phyloP scores from a whole-genome alignment of 2,329 filamentous ascomycete genomes.

The Apiospora pterosperma region DNA sequence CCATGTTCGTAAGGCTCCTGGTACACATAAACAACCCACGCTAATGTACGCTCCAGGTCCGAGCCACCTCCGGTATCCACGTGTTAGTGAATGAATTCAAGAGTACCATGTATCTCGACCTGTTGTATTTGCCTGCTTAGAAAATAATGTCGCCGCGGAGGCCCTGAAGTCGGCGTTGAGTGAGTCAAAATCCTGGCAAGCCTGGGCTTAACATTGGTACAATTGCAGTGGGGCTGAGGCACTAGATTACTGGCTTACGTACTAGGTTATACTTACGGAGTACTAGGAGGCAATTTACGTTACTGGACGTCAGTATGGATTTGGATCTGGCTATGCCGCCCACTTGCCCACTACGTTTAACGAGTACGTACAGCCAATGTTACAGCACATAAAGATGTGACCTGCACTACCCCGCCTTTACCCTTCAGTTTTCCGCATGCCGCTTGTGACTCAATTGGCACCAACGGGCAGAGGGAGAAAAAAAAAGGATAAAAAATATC shows the following conservation, averaged over 20 bases:
- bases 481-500: background rate
- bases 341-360: too few species aligned
- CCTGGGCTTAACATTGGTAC: background rate
- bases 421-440: background rate
- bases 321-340: background rate
- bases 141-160: background rate
- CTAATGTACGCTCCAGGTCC: too few species aligned
- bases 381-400: background rate
- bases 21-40: too few species aligned
- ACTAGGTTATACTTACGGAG: too few species aligned
- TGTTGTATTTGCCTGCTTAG: too few species aligned
- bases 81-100: background rate
- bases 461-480: background rate
- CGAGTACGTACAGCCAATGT: background rate
- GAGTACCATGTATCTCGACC: too few species aligned
- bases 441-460: background rate
- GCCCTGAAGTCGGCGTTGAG: background rate
- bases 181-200: background rate
- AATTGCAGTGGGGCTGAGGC: background rate
- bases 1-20: too few species aligned
- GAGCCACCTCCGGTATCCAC: background rate
- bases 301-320: background rate
- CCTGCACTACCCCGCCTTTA: background rate
- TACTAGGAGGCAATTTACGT: background rate
- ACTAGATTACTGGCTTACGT: background rate